Evolutionary conservation across 805 yeast species (phyloP), one percentile per base, ranked within the genome.

Genomic region (Kluyveromyces aestuarii): DNA sequence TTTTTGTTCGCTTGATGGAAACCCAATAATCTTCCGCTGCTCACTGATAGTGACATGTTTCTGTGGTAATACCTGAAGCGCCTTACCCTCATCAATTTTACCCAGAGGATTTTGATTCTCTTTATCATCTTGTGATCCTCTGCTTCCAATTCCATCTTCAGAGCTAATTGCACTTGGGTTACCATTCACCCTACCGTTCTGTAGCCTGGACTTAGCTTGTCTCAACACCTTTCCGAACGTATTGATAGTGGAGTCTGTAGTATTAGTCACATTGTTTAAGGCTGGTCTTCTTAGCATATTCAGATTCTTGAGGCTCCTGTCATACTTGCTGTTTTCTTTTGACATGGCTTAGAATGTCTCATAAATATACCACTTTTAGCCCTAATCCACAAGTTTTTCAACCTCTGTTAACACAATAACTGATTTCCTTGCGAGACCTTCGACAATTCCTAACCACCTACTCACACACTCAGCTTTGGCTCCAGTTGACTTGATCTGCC

Each of bases 231-330:
- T 50, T n/a, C 53, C 53, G 37, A 50, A 40, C 37, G 53, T 41
- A 8, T 49, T 41, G 27, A 49, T 49, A 38, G 46, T 41, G 9
- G 58, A 46, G 21, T 56, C 50, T 27, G 57, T 55, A 10, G 68
- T 64, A 46, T 65, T 63, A 17, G 70, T 66, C 11, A 66, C 70
- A 49, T 66, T 66, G 37, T 60, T 60, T 44, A 66, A 54, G 17
- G 67, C 70, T 42, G 66, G 52, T 46, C 70, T 53, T 39, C 46
- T 41, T 36, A 47, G 44, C 42, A 47, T 43, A 36, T 40, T 37
- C 45, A 43, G 18, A 27, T 43, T 43, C 36, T 43, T 43, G 27
- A 43, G 25, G 17, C 39, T 43, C 18, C 45, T 43, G n/a, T 43
- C 45, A 43, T 43, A 33, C 36, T 43, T 43, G 14, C 35, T 13